These are phyloP conservation scores for Alternaria burnsii DNA, from an alignment of 2,329 filamentous ascomycete genomes.

Conservation along the genomic window DNA sequence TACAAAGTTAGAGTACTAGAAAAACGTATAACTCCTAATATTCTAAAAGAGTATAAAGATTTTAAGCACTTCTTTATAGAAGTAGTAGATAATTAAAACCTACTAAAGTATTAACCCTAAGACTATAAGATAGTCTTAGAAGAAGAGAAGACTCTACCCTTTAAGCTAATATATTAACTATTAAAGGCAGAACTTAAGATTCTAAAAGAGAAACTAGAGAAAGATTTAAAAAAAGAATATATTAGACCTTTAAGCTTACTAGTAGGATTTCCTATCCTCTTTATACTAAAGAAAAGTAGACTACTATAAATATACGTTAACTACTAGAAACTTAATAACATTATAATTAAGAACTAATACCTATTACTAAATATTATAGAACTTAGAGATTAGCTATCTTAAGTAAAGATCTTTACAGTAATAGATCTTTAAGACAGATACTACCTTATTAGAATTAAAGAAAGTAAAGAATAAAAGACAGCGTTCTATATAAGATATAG, in stretches of 20 bases:
- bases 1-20: neutral
- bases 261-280: constrained; percentile 10
- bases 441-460: no score
- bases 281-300: constrained; percentile 11
- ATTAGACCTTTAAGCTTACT: neutral
- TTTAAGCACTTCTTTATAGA: constrained; percentile 7
- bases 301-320: constrained; percentile 6
- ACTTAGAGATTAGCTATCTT: no score
- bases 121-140: constrained; percentile 6
- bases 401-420: no score
- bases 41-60: constrained; percentile 1
- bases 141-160: neutral
- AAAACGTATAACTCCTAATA: neutral
- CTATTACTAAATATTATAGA: no score
- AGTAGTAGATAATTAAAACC: neutral
- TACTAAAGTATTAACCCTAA: constrained; percentile 11
- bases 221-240: neutral
- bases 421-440: no score
- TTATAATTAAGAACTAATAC: no score
- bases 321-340: no score
- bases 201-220: neutral
- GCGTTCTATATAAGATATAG: no score
- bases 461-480: no score
- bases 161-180: neutral
- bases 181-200: neutral